Evolutionary conservation across 176 grass and related monocot genomes (phyloP).

Genomic region (Secale cereale): DNA sequence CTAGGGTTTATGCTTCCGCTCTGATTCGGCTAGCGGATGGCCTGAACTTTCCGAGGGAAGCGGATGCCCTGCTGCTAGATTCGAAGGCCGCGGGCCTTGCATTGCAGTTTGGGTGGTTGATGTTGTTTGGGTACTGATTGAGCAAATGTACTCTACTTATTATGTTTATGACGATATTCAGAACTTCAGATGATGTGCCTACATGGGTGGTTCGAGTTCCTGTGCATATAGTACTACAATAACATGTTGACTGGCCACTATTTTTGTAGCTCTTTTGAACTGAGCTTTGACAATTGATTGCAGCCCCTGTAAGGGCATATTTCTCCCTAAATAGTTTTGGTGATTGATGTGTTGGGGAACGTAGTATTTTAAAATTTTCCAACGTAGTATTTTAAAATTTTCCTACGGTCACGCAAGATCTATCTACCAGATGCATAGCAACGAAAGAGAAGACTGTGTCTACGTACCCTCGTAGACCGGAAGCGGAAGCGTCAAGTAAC

Average conservation of each 20-base stretch:
- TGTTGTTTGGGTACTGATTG: background rate
- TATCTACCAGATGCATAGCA: too few species aligned
- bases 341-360: too few species aligned
- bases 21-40: background rate
- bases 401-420: too few species aligned
- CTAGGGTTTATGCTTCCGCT: slow-evolving; percentile 34
- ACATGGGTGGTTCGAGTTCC: background rate
- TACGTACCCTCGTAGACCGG: too few species aligned
- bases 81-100: background rate
- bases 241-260: background rate
- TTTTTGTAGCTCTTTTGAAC: background rate
- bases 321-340: too few species aligned
- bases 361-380: too few species aligned
- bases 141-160: background rate
- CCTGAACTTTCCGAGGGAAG: background rate
- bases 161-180: background rate
- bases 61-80: background rate
- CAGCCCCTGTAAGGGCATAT: too few species aligned
- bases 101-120: background rate
- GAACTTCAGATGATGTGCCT: background rate
- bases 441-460: too few species aligned
- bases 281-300: background rate
- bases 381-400: too few species aligned
- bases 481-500: too few species aligned
- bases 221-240: background rate